Base-by-base conservation (phyloP, 164 flowering plant genomes). In the Tetrastigma voinierianum region DNA sequence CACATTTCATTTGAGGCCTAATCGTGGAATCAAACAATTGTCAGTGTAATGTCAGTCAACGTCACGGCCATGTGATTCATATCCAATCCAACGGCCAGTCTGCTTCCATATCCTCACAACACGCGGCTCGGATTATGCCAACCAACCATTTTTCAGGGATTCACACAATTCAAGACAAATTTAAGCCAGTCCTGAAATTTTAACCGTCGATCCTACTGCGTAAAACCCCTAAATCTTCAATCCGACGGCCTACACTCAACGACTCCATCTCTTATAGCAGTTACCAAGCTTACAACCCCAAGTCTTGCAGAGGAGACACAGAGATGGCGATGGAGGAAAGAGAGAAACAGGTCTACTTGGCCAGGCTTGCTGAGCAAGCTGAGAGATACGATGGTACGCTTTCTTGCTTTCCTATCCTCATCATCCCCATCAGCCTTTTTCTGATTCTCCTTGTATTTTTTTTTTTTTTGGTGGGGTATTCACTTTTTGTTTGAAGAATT, bases 311-410 rank as follows among this genome's bases (percentile, higher is more conserved):
- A 51, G 48, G 40, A 2, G 19, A 43, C 63, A 67, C 64, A 54
- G 69, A 54, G 51, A 48, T 48, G 9, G 75, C 61, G 72, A 80
- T 70, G 80, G 81, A 76, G 51, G 85, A 84, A 69, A 84, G 87
- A 65, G 82, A 81, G 75, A 70, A 66, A 25, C 74, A 66, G 23
- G 79, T 78, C 46, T 84, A 81, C 81, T 59, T 74, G 76, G 83
- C 87, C 23, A 81, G 73, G 56, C 80, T 81, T 62, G 82, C 85
- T 6, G 87, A 78, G 68, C 85, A 84, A 62, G 85, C 85, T 17
- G 87, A 84, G 69, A 70, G 87, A 80, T 81, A 84, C 17, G 83
- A 81, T 71, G 87, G 87, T 81, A 66, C 48, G 19, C 14, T 32
- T 51, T 49, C 21, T 53, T 14, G 15, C 24, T 15, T 49, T 2